Evolutionary conservation across 2,329 filamentous ascomycete species (phyloP).

Genomic region (Elsinoe arachidis): DNA sequence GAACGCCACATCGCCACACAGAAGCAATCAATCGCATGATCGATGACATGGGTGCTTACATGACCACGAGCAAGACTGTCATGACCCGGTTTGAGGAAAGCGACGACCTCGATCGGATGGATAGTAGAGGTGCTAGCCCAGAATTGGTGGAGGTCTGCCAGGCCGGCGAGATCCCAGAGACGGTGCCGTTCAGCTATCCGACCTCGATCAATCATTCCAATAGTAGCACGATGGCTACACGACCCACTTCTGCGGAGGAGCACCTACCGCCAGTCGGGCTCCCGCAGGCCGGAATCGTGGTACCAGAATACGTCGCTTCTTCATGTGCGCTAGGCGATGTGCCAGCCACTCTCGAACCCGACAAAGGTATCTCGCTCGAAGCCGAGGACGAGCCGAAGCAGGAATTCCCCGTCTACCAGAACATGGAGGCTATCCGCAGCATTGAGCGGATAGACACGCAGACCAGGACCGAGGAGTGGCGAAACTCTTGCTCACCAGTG

Average conservation of each 20-base stretch:
- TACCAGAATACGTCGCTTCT: slow-evolving; percentile 6
- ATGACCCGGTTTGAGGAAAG: slow-evolving; percentile 14
- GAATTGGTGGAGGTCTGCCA: not conserved
- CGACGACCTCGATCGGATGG: slow-evolving; percentile 7
- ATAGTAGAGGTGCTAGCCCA: not conserved
- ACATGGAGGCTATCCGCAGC: slow-evolving; percentile 4
- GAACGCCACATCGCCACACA: slow-evolving; percentile 59
- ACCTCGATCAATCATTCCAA: not conserved
- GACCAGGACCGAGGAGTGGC: slow-evolving; percentile 3
- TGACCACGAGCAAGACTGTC: slow-evolving; percentile 53
- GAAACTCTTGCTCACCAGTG: not conserved
- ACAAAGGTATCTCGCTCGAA: not conserved
- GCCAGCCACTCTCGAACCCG: not conserved
- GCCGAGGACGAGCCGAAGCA: not conserved
- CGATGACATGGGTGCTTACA: slow-evolving; percentile 64
- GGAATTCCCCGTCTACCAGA: not conserved
- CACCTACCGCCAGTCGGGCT: not conserved
- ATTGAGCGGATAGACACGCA: slow-evolving; percentile 2
- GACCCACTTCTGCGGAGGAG: not conserved
- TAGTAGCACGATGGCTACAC: not conserved
- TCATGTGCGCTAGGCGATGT: not conserved
- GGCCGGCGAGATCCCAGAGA: not conserved
- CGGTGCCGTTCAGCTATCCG: not conserved
- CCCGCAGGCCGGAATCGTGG: not conserved
- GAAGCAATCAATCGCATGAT: slow-evolving; percentile 62